Percentiles rank a stretch among this genome's conserved stretches.
Conservation (phyloP, 2,329 filamentous ascomycete species). For the Huntiella moniliformis region DNA sequence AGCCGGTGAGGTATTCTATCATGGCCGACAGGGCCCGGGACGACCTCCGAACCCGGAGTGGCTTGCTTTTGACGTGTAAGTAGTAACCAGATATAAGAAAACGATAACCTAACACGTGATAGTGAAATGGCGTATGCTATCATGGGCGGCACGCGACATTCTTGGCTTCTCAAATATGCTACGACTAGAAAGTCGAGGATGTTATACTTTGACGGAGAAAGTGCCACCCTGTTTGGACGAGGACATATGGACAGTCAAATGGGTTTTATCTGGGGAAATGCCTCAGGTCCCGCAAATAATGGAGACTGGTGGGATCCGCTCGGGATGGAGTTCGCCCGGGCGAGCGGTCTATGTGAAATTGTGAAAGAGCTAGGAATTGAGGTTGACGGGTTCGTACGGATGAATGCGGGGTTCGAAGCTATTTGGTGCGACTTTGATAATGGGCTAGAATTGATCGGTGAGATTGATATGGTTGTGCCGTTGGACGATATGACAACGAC, state of each 20-base stretch:
- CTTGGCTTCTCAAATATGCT: conserved; percentile 29
- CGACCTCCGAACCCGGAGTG: conserved; percentile 30
- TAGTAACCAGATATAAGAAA: not conserved
- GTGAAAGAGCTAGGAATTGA: conserved; percentile 22
- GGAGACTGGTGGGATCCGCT: conserved; percentile 13
- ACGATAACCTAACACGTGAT: conserved; percentile 5
- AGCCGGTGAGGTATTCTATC: conserved; percentile 29
- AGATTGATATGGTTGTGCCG: conserved; percentile 28
- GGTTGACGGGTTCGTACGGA: conserved; percentile 29
- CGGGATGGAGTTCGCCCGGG: conserved; percentile 28
- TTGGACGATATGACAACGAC: not conserved
- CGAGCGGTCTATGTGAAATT: conserved; percentile 28
- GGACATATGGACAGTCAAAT: conserved; percentile 31
- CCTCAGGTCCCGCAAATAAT: conserved; percentile 18
- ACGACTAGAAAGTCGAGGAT: conserved; percentile 23
- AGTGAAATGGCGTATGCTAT: conserved; percentile 35
- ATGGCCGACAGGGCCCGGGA: conserved; percentile 24
- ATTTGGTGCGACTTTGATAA: conserved; percentile 33
- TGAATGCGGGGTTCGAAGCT: conserved; percentile 33
- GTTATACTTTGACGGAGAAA: conserved; percentile 33
- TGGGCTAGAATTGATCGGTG: conserved; percentile 24
- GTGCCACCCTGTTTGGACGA: conserved; percentile 26
- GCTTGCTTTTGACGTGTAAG: conserved; percentile 29
- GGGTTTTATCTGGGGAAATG: conserved; percentile 29
- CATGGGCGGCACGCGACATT: conserved; percentile 25